phyloP scores from a whole-genome alignment of 2,329 filamentous ascomycete genomes.

The Sclerotinia subarctica region DNA sequence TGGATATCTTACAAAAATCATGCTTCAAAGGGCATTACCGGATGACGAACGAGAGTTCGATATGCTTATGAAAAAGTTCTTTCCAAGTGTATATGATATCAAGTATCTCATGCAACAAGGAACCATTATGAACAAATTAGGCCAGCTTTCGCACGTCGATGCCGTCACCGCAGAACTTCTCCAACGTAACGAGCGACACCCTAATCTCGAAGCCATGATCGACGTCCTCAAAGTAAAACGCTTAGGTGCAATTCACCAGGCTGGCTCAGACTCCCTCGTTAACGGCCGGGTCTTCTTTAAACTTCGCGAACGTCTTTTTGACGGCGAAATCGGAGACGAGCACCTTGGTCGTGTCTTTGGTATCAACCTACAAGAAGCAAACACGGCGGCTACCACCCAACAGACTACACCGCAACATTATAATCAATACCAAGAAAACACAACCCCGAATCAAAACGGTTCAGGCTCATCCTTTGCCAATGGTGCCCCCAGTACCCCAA shows the following conservation, averaged over 20 bases:
- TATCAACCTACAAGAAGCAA: slow-evolving; percentile 66
- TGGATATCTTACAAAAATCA: slow-evolving; percentile 91
- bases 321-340: slow-evolving; percentile 74
- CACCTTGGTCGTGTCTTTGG: slow-evolving; percentile 93
- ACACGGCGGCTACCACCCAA: slow-evolving; percentile 37
- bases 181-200: slow-evolving; percentile 83
- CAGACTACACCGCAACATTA: slow-evolving; percentile 44
- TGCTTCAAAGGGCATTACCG: slow-evolving; percentile 78
- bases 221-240: slow-evolving; percentile 90
- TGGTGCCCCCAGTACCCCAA: slow-evolving; percentile 62
- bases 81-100: slow-evolving; percentile 90
- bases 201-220: slow-evolving; percentile 87
- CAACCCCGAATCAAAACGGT: slow-evolving; percentile 54
- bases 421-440: slow-evolving; percentile 43
- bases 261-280: slow-evolving; percentile 87
- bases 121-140: slow-evolving; percentile 63
- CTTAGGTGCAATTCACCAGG: slow-evolving; percentile 83
- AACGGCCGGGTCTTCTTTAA: slow-evolving; percentile 96
- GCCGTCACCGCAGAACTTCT: slow-evolving; percentile 69
- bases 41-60: slow-evolving; percentile 90
- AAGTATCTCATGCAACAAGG: slow-evolving; percentile 96
- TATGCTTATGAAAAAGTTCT: slow-evolving; percentile 84
- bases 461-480: slow-evolving; percentile 44
- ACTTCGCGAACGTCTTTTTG: slow-evolving; percentile 84
- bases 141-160: slow-evolving; percentile 61